Evolutionary conservation across 2,329 filamentous ascomycete species (phyloP), one percentile per base, ranked within the genome.

Genomic region (Botrytis pseudocinerea): DNA sequence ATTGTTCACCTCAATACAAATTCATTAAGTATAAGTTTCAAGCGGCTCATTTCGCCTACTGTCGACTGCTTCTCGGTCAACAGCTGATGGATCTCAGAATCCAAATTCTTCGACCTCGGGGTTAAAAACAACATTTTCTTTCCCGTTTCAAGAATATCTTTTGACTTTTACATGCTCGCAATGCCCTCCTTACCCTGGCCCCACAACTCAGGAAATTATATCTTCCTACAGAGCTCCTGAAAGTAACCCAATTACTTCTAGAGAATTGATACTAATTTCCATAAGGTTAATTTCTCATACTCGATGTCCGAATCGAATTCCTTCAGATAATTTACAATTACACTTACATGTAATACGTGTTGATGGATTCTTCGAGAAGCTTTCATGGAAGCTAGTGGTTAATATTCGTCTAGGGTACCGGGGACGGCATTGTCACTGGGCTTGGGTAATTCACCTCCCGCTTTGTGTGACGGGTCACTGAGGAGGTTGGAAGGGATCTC

Each of bases 371-470:
- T n/a, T 16, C n/a, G 48, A 54, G 38, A 38, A 38, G 38, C 8
- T 6, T 38, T 38, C 38, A 9, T 38, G 38, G 38, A 38, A 38
- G 25, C 25, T 25, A n/a, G 12, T 6, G 48, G 16, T 54, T n/a
- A 22, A 8, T 1, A 16, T 32, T 8, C 4, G 10, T 61, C 20
- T 22, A 5, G 22, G 5, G 1, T n/a, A 5, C 2, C 5, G 3
- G 10, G 22, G 35, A 3, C 32, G 20, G 32, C 14, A 16, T 14
- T 38, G 12, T 22, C 20, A 8, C 22, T 38, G 10, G 14, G 2
- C 22, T 25, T 61, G 10, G 59, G 32, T 6, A 14, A 4, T 61
- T 10, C 20, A 25, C 1, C 14, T 22, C 25, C 20, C 3, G 12
- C 32, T 61, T 40, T 16, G 20, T 25, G 38, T 25, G 35, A 22